Conservation (phyloP, 257 asterid genomes). For the Nicotiana obtusifolia region DNA sequence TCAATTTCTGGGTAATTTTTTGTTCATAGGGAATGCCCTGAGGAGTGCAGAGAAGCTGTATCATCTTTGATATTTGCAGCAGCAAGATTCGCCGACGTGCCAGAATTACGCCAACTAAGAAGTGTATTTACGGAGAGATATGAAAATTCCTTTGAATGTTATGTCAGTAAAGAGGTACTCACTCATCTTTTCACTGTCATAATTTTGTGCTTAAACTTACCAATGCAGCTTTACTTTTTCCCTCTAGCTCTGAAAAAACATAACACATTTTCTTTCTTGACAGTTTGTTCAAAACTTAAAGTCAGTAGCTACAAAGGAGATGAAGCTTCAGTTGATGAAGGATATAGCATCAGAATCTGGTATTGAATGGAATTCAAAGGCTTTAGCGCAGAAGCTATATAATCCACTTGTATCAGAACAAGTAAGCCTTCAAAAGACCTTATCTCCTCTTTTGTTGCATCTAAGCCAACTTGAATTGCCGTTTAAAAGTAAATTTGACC, state of each 20-base stretch:
- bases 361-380: constrained; percentile 58
- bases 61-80: constrained; percentile 79
- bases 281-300: constrained; percentile 65
- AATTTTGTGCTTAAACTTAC: not conserved
- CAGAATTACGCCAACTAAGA: constrained; percentile 80
- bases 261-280: constrained; percentile 1
- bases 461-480: not conserved
- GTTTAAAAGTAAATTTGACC: not conserved
- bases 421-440: constrained; percentile 24
- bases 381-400: constrained; percentile 52
- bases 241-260: not conserved
- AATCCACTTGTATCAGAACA: constrained; percentile 29
- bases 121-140: constrained; percentile 56
- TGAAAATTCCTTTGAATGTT: constrained; percentile 43
- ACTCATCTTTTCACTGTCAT: not conserved
- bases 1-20: not conserved
- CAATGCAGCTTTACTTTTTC: not conserved
- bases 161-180: constrained; percentile 58
- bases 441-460: not conserved
- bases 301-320: constrained; percentile 41
- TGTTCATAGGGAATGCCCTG: constrained; percentile 73
- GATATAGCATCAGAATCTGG: constrained; percentile 61
- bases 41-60: constrained; percentile 82
- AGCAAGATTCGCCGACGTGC: constrained; percentile 82
- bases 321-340: constrained; percentile 62